phyloP scores from a whole-genome alignment of 169 alveolate genomes.

The Plasmodium gallinaceum region DNA sequence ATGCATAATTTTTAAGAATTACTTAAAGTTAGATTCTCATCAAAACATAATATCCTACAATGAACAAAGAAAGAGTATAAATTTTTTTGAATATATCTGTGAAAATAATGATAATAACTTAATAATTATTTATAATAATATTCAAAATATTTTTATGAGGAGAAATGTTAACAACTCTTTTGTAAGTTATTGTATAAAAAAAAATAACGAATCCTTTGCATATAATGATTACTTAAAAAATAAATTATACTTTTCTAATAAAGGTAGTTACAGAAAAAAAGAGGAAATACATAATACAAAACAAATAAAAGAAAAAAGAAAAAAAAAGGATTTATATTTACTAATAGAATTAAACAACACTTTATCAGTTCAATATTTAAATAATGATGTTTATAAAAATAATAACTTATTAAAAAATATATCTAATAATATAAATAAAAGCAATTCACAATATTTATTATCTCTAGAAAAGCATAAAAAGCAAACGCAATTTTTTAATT shows the following conservation, averaged over 20 bases:
- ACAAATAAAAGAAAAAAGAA: conserved; percentile 6
- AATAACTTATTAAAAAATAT: conserved; percentile 5
- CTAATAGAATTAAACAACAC: conserved; percentile 62
- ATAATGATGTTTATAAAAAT: conserved; percentile 42
- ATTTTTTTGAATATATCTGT: conserved; percentile 71
- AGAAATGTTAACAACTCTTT: conserved; percentile 31
- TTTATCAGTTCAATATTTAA: conserved; percentile 64
- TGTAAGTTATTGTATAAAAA: conserved; percentile 12
- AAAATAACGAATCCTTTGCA: neutral
- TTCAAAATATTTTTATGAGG: conserved; percentile 57
- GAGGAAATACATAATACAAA: neutral
- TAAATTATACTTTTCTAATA: neutral
- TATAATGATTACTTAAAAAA: conserved; percentile 54
- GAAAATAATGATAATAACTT: conserved; percentile 63
- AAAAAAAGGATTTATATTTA: conserved; percentile 29
- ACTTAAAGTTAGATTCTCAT: conserved; percentile 65
- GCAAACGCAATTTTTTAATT: conserved; percentile 74
- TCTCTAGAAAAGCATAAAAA: conserved; percentile 64
- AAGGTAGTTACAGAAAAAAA: neutral
- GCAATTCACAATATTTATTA: conserved; percentile 19
- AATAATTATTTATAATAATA: conserved; percentile 57
- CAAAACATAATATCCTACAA: conserved; percentile 61
- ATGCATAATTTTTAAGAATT: conserved; percentile 71
- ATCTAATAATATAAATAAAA: neutral
- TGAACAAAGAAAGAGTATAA: conserved; percentile 39